Conservation (phyloP, 495 filamentous ascomycete species). For the Aspergillus funiculosus region DNA sequence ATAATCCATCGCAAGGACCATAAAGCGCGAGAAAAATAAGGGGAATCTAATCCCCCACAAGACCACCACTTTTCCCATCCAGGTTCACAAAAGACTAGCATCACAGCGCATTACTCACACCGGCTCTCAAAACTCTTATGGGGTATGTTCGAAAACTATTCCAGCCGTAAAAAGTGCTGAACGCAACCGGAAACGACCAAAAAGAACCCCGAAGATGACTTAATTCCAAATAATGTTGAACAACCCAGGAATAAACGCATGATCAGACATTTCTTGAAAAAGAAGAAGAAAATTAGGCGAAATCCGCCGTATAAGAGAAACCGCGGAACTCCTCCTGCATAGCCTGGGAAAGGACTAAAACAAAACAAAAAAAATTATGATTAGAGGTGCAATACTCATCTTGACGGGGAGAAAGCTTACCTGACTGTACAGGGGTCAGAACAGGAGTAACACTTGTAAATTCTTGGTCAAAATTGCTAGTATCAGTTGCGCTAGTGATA, state of each 20-base stretch:
- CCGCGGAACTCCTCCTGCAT: conserved; percentile 99
- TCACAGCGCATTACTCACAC: conserved; percentile 17
- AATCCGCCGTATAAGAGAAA: conserved; percentile 90
- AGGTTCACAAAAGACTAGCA: conserved; percentile 13
- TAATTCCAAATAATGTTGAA: conserved; percentile 17
- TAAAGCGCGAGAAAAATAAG: conserved; percentile 11
- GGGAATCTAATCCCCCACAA: neutral
- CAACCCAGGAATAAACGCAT: conserved; percentile 16
- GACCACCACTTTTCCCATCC: conserved; percentile 15
- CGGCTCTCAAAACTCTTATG: conserved; percentile 26
- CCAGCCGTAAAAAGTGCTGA: conserved; percentile 19
- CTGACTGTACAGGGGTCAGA: conserved; percentile 92
- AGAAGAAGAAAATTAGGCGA: conserved; percentile 38
- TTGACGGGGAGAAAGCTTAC: conserved; percentile 51
- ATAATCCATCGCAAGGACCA: conserved; percentile 14
- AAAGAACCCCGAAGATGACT: conserved; percentile 16
- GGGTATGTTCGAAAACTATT: conserved; percentile 26
- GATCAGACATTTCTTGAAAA: conserved; percentile 2
- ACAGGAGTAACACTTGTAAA: conserved; percentile 99
- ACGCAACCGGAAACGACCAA: conserved; percentile 16
- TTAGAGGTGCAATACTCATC: conserved; percentile 6
- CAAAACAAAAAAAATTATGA: conserved; percentile 13
- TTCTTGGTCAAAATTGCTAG: conserved; percentile 97
- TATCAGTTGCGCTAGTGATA: conserved; percentile 89
- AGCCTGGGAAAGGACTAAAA: conserved; percentile 86